phyloP scores from a whole-genome alignment of 2,329 filamentous ascomycete species.

The Colletotrichum incanum region DNA sequence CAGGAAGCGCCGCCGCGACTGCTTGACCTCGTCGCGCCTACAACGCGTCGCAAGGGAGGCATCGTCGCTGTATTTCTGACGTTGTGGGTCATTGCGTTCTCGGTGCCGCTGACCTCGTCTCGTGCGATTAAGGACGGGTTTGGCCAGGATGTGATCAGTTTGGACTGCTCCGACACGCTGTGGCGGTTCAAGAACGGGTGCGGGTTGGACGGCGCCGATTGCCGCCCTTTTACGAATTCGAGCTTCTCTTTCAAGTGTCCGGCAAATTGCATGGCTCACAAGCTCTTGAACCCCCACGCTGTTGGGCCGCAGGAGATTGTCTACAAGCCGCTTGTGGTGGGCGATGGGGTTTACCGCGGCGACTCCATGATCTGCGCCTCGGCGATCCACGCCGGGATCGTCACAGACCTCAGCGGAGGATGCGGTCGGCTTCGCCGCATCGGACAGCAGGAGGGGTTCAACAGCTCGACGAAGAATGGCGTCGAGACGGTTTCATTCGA shows the following conservation, averaged over 20 bases:
- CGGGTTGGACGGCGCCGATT: constrained; percentile 81
- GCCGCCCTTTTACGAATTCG: constrained; percentile 80
- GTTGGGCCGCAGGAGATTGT: constrained; percentile 79
- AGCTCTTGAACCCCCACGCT: constrained; percentile 80
- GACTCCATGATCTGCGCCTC: constrained; percentile 91
- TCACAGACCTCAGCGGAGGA: constrained; percentile 80
- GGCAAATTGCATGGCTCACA: constrained; percentile 77
- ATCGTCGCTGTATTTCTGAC: constrained; percentile 33
- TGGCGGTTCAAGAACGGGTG: constrained; percentile 59
- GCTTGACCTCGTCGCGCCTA: constrained; percentile 31
- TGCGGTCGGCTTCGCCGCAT: constrained; percentile 85
- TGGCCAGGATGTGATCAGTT: constrained; percentile 24
- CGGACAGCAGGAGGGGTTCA: constrained; percentile 77
- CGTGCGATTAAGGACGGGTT: constrained; percentile 15
- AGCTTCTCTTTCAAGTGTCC: constrained; percentile 83
- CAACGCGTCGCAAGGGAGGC: constrained; percentile 26
- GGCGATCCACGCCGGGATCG: constrained; percentile 86
- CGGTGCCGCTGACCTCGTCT: constrained; percentile 28
- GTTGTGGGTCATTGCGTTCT: constrained; percentile 30
- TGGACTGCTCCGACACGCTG: constrained; percentile 32
- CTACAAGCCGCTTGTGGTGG: constrained; percentile 77
- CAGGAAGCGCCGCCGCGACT: constrained; percentile 31
- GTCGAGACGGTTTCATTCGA: constrained; percentile 85
- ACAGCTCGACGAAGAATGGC: constrained; percentile 76
- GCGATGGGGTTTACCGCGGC: constrained; percentile 84